Evolutionary conservation across 176 grass and related monocot species (phyloP).

Genomic region (Canna indica): DNA sequence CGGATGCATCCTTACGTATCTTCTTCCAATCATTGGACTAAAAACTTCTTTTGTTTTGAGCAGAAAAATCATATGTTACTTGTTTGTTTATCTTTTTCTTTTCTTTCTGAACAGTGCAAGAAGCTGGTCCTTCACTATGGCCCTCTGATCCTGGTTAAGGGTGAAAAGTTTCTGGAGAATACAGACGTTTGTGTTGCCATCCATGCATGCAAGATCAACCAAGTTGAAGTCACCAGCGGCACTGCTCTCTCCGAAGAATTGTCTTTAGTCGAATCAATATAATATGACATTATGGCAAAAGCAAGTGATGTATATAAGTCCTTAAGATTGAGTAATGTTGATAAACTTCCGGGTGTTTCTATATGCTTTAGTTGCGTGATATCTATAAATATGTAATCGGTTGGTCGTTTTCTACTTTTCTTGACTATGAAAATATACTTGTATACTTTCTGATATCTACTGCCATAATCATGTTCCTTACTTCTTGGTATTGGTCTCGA

Average conservation of each 20-base stretch:
- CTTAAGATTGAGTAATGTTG: no score
- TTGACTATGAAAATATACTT: no score
- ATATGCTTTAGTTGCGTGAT: no score
- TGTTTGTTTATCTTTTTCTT: not conserved
- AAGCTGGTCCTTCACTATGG: slow-evolving; percentile 68
- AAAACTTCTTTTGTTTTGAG: not conserved
- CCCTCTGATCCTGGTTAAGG: slow-evolving; percentile 70
- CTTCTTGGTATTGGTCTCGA: no score
- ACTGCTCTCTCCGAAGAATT: not conserved
- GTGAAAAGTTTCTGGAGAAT: slow-evolving; percentile 83
- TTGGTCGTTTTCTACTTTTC: no score
- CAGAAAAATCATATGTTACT: no score
- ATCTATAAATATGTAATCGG: no score
- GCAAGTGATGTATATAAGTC: not conserved
- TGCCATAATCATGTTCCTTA: no score
- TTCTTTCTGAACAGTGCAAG: slow-evolving; percentile 55
- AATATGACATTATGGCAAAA: not conserved
- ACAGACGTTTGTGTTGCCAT: slow-evolving; percentile 52
- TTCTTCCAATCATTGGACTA: not conserved
- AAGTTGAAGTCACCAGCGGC: slow-evolving; percentile 1
- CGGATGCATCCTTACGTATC: no score
- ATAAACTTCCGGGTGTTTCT: no score
- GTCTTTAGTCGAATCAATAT: not conserved
- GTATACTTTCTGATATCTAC: no score
- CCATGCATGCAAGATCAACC: slow-evolving; percentile 37